Evolutionary conservation across 139 green algal species (phyloP).

Genomic region (Coelastrella sp.): DNA sequence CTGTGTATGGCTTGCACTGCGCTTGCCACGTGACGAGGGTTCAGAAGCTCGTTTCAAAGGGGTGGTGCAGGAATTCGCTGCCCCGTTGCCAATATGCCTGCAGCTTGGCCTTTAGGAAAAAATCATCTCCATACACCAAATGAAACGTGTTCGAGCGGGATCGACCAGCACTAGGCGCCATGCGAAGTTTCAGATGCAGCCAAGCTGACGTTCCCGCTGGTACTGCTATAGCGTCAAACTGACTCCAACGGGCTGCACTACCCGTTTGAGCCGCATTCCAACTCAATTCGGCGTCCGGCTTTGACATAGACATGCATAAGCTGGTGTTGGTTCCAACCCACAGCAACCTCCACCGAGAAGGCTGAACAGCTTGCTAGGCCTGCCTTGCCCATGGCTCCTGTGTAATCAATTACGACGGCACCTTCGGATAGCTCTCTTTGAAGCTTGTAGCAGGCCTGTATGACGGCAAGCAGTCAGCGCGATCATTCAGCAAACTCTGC

Average conservation of each 20-base stretch:
- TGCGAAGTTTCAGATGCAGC: no score
- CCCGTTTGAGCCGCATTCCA: no score
- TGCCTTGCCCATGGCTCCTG: conserved; percentile 22
- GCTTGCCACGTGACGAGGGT: not conserved
- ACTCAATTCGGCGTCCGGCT: not conserved
- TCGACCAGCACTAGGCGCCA: no score
- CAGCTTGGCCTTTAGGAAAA: no score
- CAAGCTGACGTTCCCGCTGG: no score
- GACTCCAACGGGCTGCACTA: no score
- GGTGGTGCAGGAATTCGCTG: no score
- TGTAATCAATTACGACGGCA: conserved; percentile 26
- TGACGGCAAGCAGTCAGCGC: not conserved
- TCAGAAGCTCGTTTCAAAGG: not conserved
- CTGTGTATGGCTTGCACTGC: not conserved
- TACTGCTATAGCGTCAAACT: no score
- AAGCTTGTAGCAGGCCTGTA: not conserved
- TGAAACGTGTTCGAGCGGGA: no score
- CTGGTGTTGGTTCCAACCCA: conserved; percentile 30
- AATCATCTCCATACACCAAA: no score
- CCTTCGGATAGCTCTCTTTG: not conserved
- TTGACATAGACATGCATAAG: conserved; percentile 27
- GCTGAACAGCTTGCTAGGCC: not conserved
- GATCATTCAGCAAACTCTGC: not conserved
- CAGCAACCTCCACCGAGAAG: not conserved
- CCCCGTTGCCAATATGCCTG: no score